These are phyloP conservation scores for Psilocybe azurescens DNA, from an alignment of 768 basidiomycete genomes.

Conservation along the genomic window DNA sequence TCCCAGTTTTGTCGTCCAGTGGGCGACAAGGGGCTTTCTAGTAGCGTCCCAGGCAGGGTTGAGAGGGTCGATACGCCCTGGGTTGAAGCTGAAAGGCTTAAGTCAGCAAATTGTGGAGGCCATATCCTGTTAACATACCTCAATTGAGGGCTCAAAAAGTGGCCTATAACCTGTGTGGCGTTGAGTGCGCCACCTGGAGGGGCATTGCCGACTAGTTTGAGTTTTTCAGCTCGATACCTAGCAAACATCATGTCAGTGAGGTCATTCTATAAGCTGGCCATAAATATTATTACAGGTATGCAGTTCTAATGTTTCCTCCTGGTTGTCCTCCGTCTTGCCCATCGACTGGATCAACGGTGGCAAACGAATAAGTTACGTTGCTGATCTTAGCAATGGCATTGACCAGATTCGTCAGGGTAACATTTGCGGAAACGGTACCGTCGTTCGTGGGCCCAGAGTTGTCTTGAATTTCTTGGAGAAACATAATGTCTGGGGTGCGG, in stretches of 20 bases:
- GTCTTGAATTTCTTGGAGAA: constrained; percentile 70
- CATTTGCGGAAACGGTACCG: constrained; percentile 56
- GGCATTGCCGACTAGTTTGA: constrained; percentile 50
- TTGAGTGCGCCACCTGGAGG: constrained; percentile 54
- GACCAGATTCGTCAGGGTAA: constrained; percentile 55
- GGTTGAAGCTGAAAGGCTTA: constrained; percentile 53
- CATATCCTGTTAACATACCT: constrained; percentile 37
- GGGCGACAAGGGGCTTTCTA: constrained; percentile 64
- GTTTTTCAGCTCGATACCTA: constrained; percentile 53
- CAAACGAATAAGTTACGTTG: constrained; percentile 51
- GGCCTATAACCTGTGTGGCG: constrained; percentile 40
- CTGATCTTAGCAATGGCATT: constrained; percentile 50
- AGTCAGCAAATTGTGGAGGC: constrained; percentile 3
- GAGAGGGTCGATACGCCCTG: constrained; percentile 64
- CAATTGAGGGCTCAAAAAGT: constrained; percentile 39
- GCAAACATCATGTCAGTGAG: constrained; percentile 1
- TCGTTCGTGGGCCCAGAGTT: constrained; percentile 57
- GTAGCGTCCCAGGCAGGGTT: constrained; percentile 59
- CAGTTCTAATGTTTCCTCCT: constrained; percentile 68
- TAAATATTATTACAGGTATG: constrained; percentile 45
- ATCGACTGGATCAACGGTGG: constrained; percentile 57
- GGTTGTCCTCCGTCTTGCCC: constrained; percentile 63
- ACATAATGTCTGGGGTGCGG: constrained; percentile 60
- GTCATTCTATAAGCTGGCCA: background rate
- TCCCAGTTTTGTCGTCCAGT: constrained; percentile 53